A percentile compares a stretch with the other conserved stretches of the same genome.
Evolutionary conservation across 495 filamentous ascomycete species (phyloP).

Genomic region (Apiosordaria backusii): DNA sequence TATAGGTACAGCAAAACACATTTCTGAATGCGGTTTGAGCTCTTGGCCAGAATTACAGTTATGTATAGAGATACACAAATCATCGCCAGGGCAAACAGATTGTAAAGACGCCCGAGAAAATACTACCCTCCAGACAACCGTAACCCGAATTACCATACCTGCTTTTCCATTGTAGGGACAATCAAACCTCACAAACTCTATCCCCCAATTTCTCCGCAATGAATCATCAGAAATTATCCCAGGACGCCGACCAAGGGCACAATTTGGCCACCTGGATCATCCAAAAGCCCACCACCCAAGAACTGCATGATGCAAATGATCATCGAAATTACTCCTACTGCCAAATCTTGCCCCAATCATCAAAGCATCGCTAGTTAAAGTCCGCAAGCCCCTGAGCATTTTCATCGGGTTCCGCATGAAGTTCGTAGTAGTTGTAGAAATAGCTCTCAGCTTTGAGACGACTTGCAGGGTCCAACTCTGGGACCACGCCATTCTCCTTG

Average conservation of each 20-base stretch:
- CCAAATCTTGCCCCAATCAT: background rate
- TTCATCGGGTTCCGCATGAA: constrained; percentile 51
- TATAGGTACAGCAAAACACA: no score
- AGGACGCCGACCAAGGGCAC: background rate
- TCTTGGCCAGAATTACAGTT: background rate
- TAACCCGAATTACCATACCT: background rate
- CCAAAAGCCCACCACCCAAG: constrained; percentile 4
- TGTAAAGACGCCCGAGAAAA: background rate
- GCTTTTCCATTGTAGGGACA: background rate
- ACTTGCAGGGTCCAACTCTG: constrained; percentile 61
- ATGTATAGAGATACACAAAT: background rate
- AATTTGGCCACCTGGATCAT: background rate
- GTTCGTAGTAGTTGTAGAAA: constrained; percentile 63
- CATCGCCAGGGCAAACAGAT: background rate
- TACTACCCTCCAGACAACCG: no score
- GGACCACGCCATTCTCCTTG: constrained; percentile 58
- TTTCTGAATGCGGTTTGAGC: no score
- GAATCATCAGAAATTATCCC: background rate
- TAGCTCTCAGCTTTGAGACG: constrained; percentile 59
- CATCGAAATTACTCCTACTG: background rate
- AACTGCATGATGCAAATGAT: background rate
- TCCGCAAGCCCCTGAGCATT: constrained; percentile 40
- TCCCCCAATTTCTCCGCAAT: background rate
- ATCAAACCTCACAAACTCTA: background rate
- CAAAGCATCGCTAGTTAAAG: constrained; percentile 38